Conservation (phyloP, 306 rosid species). For the Vigna radiata region DNA sequence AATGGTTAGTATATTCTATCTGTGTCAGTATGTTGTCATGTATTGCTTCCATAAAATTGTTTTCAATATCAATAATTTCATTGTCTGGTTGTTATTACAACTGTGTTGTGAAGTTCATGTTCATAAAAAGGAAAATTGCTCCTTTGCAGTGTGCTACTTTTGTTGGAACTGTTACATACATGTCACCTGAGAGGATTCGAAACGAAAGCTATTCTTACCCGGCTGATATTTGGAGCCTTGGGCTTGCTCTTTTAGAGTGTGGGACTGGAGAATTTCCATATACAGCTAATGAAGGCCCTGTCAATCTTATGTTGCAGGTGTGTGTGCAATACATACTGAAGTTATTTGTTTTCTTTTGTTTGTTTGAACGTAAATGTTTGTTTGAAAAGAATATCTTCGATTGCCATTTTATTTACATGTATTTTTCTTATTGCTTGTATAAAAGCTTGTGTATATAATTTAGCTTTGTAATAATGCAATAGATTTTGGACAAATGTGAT, state of each 20-base stretch:
- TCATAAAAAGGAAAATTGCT: conserved; percentile 29
- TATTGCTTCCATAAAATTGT: conserved; percentile 23
- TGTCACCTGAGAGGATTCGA: conserved; percentile 98
- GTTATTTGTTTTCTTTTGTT: conserved; percentile 29
- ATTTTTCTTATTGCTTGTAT: conserved; percentile 1
- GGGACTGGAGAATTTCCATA: conserved; percentile 99
- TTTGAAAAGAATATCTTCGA: conserved; percentile 26
- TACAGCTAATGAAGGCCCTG: conserved; percentile 90
- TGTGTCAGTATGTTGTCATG: conserved; percentile 14
- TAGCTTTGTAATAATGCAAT: conserved; percentile 24
- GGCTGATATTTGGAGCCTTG: conserved; percentile 99
- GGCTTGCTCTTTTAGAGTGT: conserved; percentile 94
- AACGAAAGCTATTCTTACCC: conserved; percentile 96
- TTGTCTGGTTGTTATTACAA: conserved; percentile 1
- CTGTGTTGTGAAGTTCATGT: neutral
- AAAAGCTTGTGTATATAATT: conserved; percentile 19
- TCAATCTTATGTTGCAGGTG: conserved; percentile 98
- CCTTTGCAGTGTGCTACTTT: conserved; percentile 88
- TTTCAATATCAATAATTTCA: conserved; percentile 8
- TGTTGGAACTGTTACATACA: conserved; percentile 95
- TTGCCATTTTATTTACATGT: too few species aligned
- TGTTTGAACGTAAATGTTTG: conserved; percentile 7
- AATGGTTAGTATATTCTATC: conserved; percentile 67
- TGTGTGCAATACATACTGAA: conserved; percentile 33
- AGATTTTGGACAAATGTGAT: conserved; percentile 19